Percentiles rank a stretch among this genome's conserved stretches.
Evolutionary conservation across 2,329 filamentous ascomycete species (phyloP).

Genomic region (Beauveria bassiana): DNA sequence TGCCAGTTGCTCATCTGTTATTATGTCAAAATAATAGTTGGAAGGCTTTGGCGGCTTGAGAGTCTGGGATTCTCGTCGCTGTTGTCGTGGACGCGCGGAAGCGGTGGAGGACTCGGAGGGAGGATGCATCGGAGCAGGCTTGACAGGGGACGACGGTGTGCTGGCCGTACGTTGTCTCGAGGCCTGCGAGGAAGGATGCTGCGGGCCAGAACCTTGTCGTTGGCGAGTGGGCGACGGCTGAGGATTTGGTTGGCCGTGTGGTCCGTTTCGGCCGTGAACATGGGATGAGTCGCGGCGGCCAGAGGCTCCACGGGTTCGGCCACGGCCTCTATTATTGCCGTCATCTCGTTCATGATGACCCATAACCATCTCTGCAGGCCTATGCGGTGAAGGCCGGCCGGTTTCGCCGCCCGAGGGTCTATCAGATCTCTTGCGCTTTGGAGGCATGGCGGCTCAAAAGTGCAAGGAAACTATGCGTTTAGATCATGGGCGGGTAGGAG

Average conservation of each 20-base stretch:
- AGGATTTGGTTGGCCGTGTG: constrained; percentile 15
- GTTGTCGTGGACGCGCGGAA: constrained; percentile 15
- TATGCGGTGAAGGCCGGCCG: constrained; percentile 53
- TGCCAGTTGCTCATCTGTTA: constrained; percentile 62
- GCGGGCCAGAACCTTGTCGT: constrained; percentile 7
- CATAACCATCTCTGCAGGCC: constrained; percentile 47
- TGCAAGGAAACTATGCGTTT: constrained; percentile 15
- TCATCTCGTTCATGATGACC: constrained; percentile 53
- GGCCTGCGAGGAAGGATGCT: neutral
- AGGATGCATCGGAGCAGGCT: neutral
- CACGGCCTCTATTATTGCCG: constrained; percentile 37
- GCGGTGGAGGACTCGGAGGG: neutral
- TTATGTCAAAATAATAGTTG: constrained; percentile 63
- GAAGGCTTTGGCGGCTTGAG: constrained; percentile 28
- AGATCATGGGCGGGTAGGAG: constrained; percentile 26
- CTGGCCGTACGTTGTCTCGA: neutral
- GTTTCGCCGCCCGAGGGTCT: constrained; percentile 38
- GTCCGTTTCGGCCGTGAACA: constrained; percentile 20
- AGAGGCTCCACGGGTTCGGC: constrained; percentile 38
- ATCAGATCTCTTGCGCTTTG: constrained; percentile 53
- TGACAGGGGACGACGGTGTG: neutral
- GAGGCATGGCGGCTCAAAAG: constrained; percentile 38
- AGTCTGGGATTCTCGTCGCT: neutral
- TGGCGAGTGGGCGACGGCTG: constrained; percentile 7
- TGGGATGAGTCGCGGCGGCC: constrained; percentile 48